A percentile compares a stretch with the other conserved stretches of the same genome.
Evolutionary conservation across 2,329 filamentous ascomycete species (phyloP).

Genomic region (Geosmithia putterillii): DNA sequence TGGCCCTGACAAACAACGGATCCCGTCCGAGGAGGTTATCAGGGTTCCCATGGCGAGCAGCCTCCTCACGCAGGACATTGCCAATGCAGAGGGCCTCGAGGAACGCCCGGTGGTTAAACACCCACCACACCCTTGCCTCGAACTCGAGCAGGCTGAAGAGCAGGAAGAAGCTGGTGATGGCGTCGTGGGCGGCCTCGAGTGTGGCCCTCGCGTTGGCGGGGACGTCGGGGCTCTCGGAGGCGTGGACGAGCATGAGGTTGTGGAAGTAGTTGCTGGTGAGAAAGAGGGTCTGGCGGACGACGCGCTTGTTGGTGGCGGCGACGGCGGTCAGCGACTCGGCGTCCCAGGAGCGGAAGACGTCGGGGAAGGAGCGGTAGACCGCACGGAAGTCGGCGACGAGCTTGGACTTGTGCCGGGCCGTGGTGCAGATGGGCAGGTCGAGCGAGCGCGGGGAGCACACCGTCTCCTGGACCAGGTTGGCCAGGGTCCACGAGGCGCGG

Average conservation of each 20-base stretch:
- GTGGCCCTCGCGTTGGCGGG: constrained; percentile 56
- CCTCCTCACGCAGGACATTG: constrained; percentile 41
- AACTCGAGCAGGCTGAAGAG: constrained; percentile 55
- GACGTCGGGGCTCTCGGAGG: constrained; percentile 53
- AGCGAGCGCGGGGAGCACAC: constrained; percentile 66
- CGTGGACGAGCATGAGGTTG: constrained; percentile 68
- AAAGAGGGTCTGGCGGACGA: constrained; percentile 64
- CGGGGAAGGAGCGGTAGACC: constrained; percentile 61
- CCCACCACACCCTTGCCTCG: constrained; percentile 75
- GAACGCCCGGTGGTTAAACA: constrained; percentile 71
- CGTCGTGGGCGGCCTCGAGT: constrained; percentile 64
- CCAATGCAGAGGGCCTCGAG: constrained; percentile 62
- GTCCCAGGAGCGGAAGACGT: constrained; percentile 58
- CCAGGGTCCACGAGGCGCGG: constrained; percentile 65
- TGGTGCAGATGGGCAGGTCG: constrained; percentile 58
- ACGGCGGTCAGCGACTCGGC: constrained; percentile 44
- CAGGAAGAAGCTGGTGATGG: constrained; percentile 63
- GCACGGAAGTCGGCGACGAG: constrained; percentile 58
- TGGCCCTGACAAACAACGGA: constrained; percentile 46
- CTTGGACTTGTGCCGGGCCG: constrained; percentile 55
- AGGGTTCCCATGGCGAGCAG: constrained; percentile 29
- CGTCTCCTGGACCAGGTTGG: constrained; percentile 65
- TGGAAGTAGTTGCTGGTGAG: constrained; percentile 75
- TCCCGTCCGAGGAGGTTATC: constrained; percentile 36
- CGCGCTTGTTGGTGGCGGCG: constrained; percentile 47